phyloP scores from a whole-genome alignment of 352 stramenopile species.

The Phytophthora litchii region DNA sequence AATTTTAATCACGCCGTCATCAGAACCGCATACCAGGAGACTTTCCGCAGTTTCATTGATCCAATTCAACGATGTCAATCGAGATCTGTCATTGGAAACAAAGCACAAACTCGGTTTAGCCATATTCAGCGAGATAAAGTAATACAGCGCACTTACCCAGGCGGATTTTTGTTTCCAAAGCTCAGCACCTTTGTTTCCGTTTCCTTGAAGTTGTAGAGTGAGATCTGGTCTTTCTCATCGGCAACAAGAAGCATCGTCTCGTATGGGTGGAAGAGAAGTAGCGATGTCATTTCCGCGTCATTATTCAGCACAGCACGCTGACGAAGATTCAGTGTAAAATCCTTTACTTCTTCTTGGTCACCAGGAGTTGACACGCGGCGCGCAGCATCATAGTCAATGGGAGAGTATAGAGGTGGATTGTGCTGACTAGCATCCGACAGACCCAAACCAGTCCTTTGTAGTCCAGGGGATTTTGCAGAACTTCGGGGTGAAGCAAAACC shows the following conservation, averaged over 20 bases:
- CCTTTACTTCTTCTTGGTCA: conserved; percentile 73
- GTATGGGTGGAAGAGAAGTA: conserved; percentile 97
- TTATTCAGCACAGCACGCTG: conserved; percentile 93
- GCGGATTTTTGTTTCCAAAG: conserved; percentile 87
- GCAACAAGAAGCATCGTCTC: conserved; percentile 94
- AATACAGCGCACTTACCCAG: conserved; percentile 53
- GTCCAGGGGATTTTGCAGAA: conserved; percentile 19
- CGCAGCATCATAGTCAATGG: conserved; percentile 37
- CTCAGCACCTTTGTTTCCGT: conserved; percentile 80
- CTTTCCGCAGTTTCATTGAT: conserved; percentile 96
- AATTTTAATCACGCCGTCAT: conserved; percentile 96
- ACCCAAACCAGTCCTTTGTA: conserved; percentile 8
- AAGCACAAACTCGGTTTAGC: conserved; percentile 9
- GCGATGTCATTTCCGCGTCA: conserved; percentile 93
- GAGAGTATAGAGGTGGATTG: conserved; percentile 33
- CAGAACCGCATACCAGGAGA: conserved; percentile 94
- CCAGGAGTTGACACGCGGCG: conserved; percentile 28
- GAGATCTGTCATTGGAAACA: conserved; percentile 46
- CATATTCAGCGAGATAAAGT: conserved; percentile 7
- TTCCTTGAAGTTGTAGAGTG: conserved; percentile 95
- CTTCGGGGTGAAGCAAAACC: conserved; percentile 51
- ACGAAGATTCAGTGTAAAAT: conserved; percentile 87
- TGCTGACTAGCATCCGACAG: conserved; percentile 19
- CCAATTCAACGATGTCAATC: conserved; percentile 96
- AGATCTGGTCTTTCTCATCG: conserved; percentile 94